A percentile compares a stretch with the other conserved stretches of the same genome.
Conservation (phyloP, 345 rosid genomes). For the Hibiscus mutabilis region DNA sequence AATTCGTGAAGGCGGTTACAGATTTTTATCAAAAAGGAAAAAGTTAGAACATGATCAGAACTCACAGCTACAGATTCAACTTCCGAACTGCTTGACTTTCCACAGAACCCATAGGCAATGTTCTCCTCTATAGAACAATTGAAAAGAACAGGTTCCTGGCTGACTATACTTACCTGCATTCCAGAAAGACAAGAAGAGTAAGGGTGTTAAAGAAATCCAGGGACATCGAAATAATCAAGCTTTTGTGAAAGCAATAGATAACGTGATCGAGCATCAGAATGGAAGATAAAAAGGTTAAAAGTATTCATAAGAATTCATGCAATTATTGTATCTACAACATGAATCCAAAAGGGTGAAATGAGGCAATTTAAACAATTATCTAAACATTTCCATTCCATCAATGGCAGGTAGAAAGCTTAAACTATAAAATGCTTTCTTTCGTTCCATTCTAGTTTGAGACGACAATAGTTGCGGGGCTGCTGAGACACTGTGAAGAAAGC, state of each 20-base stretch:
- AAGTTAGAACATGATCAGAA: background rate
- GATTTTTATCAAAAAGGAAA: background rate
- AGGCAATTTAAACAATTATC: background rate
- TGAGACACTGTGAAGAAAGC: background rate
- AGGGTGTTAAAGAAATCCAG: background rate
- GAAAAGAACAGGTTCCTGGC: constrained; percentile 91
- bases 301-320: background rate
- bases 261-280: too few relatives aligned
- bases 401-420: background rate
- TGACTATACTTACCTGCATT: constrained; percentile 82
- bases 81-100: constrained; percentile 44
- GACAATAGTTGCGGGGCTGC: background rate
- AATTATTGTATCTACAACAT: background rate
- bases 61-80: constrained; percentile 73
- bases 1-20: background rate
- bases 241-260: background rate
- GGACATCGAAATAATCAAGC: background rate
- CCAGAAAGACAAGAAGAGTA: background rate
- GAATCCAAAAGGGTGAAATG: background rate
- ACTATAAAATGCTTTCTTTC: background rate
- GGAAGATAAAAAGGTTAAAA: background rate
- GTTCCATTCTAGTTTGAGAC: background rate
- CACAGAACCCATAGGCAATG: constrained; percentile 64
- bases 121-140: constrained; percentile 44
- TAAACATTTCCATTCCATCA: background rate